These are phyloP conservation scores for Centrapalus pauciflorus DNA, from an alignment of 129 eudicot species.

Conservation along the genomic window DNA sequence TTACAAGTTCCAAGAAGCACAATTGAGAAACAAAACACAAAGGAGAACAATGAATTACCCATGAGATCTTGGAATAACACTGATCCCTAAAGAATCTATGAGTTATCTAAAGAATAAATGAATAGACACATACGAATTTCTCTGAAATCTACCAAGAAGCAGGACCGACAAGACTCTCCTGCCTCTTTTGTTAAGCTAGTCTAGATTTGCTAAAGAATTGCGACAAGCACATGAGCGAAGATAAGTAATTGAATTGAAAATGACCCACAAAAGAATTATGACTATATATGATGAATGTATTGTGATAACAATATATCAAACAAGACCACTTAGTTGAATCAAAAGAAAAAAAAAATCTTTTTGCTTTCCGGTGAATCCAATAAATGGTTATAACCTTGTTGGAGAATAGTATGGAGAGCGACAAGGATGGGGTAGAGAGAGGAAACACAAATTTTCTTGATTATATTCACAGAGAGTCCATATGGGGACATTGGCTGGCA, in stretches of 20 bases:
- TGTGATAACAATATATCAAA: conserved; percentile 13
- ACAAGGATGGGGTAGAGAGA: conserved; percentile 2
- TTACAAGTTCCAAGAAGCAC: conserved; percentile 37
- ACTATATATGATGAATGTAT: background rate
- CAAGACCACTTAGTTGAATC: conserved; percentile 19
- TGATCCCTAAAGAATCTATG: conserved; percentile 27
- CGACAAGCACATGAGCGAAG: conserved; percentile 26
- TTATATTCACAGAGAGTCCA: conserved; percentile 1
- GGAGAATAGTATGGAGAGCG: conserved; percentile 8
- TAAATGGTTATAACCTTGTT: conserved; percentile 20
- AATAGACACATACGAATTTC: background rate
- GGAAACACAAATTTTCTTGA: conserved; percentile 1
- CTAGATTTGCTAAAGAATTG: conserved; percentile 16
- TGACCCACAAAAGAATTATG: conserved; percentile 21
- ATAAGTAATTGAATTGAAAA: conserved; percentile 15
- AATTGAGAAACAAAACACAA: conserved; percentile 25
- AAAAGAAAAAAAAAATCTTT: background rate
- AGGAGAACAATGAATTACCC: conserved; percentile 32
- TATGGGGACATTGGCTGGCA: background rate
- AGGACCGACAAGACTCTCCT: conserved; percentile 23
- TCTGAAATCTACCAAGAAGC: background rate
- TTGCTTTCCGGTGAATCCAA: background rate
- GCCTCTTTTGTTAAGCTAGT: conserved; percentile 7
- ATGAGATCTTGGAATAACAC: conserved; percentile 34
- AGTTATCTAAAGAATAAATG: conserved; percentile 9